Conservation (phyloP, 177 flowering plant genomes). For the Vitis hybrid region DNA sequence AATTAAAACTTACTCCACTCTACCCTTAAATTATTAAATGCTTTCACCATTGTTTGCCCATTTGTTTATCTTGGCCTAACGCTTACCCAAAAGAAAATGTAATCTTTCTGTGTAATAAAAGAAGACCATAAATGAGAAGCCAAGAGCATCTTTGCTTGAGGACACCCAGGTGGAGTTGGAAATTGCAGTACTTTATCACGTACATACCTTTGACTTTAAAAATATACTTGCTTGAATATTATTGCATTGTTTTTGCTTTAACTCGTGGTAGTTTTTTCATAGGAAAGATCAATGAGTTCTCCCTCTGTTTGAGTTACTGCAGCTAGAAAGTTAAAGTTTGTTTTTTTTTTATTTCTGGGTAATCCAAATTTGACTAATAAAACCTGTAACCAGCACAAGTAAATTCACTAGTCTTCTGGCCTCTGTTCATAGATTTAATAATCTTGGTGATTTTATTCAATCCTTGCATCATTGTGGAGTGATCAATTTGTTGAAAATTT, state of each 20-base stretch:
- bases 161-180: slow-evolving; percentile 19
- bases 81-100: slow-evolving; percentile 5
- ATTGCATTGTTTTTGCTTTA: neutral
- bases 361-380: too few species aligned
- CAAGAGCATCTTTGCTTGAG: slow-evolving; percentile 25
- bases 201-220: slow-evolving; percentile 17
- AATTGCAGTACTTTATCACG: neutral
- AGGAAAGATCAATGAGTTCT: too few species aligned
- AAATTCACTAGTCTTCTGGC: too few species aligned
- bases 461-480: neutral
- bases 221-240: neutral
- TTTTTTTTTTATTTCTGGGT: too few species aligned
- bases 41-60: neutral
- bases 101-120: neutral
- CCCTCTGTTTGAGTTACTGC: too few species aligned
- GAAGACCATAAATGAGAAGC: neutral
- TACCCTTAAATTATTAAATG: slow-evolving; percentile 7
- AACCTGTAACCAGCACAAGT: too few species aligned
- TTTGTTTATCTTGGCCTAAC: neutral
- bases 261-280: too few species aligned
- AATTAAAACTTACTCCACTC: neutral
- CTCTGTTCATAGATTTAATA: too few species aligned
- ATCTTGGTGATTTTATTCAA: slow-evolving; percentile 1
- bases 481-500: too few species aligned
- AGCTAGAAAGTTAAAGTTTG: too few species aligned